These are phyloP conservation scores for Boletales sp. DNA, from an alignment of 768 basidiomycete genomes.

Conservation along the genomic window DNA sequence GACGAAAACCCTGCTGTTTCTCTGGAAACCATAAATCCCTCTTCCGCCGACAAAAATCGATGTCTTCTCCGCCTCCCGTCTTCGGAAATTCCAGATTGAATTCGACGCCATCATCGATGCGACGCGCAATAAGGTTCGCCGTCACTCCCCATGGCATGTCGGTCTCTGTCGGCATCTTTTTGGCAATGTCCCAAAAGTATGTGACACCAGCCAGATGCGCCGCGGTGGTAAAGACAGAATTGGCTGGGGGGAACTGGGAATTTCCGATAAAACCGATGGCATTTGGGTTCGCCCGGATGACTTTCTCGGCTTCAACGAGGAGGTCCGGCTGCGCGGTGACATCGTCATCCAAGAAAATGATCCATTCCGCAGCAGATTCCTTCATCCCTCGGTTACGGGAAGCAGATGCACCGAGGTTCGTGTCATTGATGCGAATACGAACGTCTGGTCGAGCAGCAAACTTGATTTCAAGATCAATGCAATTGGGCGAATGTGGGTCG, in stretches of 20 bases:
- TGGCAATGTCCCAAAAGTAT: conserved; percentile 61
- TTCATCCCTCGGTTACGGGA: conserved; percentile 53
- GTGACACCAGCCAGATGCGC: conserved; percentile 55
- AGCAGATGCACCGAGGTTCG: conserved; percentile 49
- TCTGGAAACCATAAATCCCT: conserved; percentile 34
- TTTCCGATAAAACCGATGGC: conserved; percentile 57
- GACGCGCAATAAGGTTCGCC: conserved; percentile 52
- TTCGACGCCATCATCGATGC: conserved; percentile 41
- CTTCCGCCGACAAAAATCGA: conserved; percentile 54
- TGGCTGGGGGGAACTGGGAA: conserved; percentile 44
- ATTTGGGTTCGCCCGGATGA: conserved; percentile 42
- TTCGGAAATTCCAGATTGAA: conserved; percentile 52
- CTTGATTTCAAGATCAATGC: conserved; percentile 35
- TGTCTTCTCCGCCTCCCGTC: conserved; percentile 64
- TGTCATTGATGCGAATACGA: conserved; percentile 48
- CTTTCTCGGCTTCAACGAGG: conserved; percentile 43
- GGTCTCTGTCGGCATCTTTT: conserved; percentile 35
- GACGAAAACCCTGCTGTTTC: conserved; percentile 40
- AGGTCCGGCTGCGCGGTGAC: conserved; percentile 41
- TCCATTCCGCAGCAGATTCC: conserved; percentile 57
- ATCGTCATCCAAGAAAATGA: conserved; percentile 61
- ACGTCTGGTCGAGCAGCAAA: conserved; percentile 46
- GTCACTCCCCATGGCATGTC: conserved; percentile 65
- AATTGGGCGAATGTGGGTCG: conserved; percentile 42
- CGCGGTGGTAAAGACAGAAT: conserved; percentile 49